Base-by-base conservation (phyloP, 1,284 basidiomycete species). In the Wolfiporia cocos region DNA sequence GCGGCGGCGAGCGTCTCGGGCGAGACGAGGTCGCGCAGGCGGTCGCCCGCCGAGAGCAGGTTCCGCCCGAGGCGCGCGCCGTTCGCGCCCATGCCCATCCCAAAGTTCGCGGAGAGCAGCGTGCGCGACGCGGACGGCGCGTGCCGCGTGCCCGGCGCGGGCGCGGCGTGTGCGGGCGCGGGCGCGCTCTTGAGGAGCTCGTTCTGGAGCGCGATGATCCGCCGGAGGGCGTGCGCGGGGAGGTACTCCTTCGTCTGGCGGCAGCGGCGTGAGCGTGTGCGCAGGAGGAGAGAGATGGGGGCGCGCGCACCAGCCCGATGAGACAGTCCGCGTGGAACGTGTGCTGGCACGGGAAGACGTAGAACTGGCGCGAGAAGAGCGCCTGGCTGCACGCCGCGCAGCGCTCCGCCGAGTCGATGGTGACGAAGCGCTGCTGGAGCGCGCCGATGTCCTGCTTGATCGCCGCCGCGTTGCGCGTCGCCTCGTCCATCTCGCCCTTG, bases 311-410 rank as follows among this genome's bases (percentile, higher is more conserved):
- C 74, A 94, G 70, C 22, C 84, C 77, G 59, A 97, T 92, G 41
- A 96, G 70, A 64, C 93, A 97, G 62, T 97, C 92, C 6, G 90
- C 91, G 65, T 96, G 93, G 78, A 96, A 96, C 9, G 83, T 81
- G 59, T 97, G 94, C 54, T 94, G 89, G 65, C 96, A 99, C 9
- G 94, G 94, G 69, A 99, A 99, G 36, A 96, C 90, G 65, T 99
- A 99, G 63, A 98, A 98, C 59, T 96, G 93, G 44, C 96, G 72
- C 21, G 82, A 85, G 37, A 96, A 66, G 41, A 99, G 70, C 29
- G 80, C 69, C 47, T 78, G 72, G 11, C 75, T 74, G 64, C 96
- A 99, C 31, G 77, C 73, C 19, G 85, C 84, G 58, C 96, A 99
- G 51, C 80, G 78, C 54, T 98, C 94, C 46, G 79, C 81, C 15